Conservation (phyloP, 805 yeast genomes). For the Candida piceae region DNA sequence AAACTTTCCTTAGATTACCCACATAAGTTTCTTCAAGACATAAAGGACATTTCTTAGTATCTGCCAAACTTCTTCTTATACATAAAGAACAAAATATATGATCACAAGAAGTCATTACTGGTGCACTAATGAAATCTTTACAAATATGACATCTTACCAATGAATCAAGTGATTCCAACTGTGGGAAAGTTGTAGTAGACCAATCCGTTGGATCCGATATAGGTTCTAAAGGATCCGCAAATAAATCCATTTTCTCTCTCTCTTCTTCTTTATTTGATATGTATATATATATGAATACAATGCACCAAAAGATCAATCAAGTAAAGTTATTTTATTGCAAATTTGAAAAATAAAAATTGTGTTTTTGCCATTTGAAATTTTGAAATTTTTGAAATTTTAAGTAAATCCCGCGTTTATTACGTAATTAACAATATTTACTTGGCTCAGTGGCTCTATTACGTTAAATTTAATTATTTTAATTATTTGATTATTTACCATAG, state of each 20-base stretch:
- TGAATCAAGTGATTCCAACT: constrained; percentile 57
- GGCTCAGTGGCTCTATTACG: no score
- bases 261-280: not conserved
- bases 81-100: constrained; percentile 90
- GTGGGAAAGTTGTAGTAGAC: constrained; percentile 48
- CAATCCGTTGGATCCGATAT: constrained; percentile 74
- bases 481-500: constrained; percentile 20
- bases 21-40: constrained; percentile 70
- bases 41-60: constrained; percentile 64
- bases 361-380: no score
- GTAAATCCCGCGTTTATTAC: no score
- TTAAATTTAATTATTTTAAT: no score
- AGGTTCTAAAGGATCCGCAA: constrained; percentile 20
- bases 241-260: constrained; percentile 14
- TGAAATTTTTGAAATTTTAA: no score
- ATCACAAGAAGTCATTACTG: constrained; percentile 79
- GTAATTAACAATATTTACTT: no score
- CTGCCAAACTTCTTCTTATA: constrained; percentile 64
- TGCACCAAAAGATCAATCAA: no score
- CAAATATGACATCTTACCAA: constrained; percentile 81
- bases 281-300: no score
- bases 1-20: constrained; percentile 61
- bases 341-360: no score
- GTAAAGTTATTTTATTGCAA: no score
- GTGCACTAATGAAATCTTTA: constrained; percentile 73